Conservation (phyloP, 1,139 yeast genomes). For the Yamadazyma siamensis region DNA sequence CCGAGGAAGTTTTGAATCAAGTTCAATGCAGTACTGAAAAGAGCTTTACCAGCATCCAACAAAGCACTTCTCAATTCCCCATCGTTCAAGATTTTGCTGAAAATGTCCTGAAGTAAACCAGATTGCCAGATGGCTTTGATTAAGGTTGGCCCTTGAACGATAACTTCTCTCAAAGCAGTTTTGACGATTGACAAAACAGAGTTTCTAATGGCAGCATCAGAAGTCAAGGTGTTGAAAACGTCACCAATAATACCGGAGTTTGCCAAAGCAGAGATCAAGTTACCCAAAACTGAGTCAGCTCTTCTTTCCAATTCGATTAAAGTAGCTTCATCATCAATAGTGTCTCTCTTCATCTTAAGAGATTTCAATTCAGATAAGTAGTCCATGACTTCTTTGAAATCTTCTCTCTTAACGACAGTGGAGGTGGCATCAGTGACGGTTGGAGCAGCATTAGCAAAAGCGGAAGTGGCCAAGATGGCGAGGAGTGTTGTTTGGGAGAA, state of each 20-base stretch:
- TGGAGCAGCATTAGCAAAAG: constrained; percentile 43
- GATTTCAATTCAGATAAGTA: constrained; percentile 32
- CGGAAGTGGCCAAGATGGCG: constrained; percentile 40
- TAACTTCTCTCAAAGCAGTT: constrained; percentile 31
- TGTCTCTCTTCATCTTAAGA: constrained; percentile 35
- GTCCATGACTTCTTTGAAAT: constrained; percentile 31
- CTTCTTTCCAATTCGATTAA: constrained; percentile 31
- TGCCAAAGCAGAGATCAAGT: constrained; percentile 37
- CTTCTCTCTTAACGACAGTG: constrained; percentile 36
- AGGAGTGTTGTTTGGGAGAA: constrained; percentile 40
- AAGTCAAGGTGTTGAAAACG: constrained; percentile 35
- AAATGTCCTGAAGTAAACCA: constrained; percentile 36
- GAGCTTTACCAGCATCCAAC: constrained; percentile 32
- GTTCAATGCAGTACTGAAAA: constrained; percentile 31
- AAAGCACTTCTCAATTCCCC: constrained; percentile 33
- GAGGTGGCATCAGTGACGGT: constrained; percentile 17
- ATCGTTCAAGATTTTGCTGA: constrained; percentile 33
- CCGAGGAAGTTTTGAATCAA: constrained; percentile 24
- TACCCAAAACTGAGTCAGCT: constrained; percentile 35
- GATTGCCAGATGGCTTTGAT: constrained; percentile 43
- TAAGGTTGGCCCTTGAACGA: constrained; percentile 44
- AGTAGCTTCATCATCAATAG: constrained; percentile 25
- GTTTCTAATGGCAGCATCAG: constrained; percentile 25
- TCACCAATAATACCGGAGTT: constrained; percentile 40
- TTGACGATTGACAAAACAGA: constrained; percentile 28